A percentile compares a stretch with the other conserved stretches of the same genome.
These are phyloP conservation scores for Syzygium aqueum DNA, from an alignment of 345 rosid species.

Conservation along the genomic window DNA sequence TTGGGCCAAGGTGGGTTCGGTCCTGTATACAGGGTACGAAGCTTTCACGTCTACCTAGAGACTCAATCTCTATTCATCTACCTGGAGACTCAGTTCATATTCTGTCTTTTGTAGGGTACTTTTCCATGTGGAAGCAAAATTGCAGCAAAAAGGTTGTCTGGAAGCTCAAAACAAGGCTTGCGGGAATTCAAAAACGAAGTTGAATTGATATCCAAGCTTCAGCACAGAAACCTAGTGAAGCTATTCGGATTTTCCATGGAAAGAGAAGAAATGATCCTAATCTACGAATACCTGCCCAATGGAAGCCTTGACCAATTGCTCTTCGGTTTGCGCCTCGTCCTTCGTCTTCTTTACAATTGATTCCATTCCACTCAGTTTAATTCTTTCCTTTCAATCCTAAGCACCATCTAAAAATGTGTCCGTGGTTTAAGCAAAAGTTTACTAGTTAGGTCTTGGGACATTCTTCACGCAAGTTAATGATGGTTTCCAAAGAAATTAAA, in stretches of 20 bases:
- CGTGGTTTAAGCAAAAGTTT: neutral
- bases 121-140: neutral
- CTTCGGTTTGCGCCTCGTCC: slow-evolving; percentile 8
- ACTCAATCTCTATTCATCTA: no score
- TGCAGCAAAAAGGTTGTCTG: slow-evolving; percentile 10
- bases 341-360: neutral
- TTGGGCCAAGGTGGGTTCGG: no score
- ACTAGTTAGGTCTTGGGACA: neutral
- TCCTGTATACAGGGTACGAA: no score
- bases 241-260: slow-evolving; percentile 9
- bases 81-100: no score
- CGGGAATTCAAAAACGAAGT: slow-evolving; percentile 16
- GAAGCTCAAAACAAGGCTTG: slow-evolving; percentile 6
- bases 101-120: neutral
- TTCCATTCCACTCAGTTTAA: neutral
- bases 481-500: no score
- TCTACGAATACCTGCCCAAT: slow-evolving; percentile 14
- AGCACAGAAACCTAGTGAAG: slow-evolving; percentile 11
- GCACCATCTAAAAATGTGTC: neutral
- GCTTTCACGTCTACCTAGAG: no score
- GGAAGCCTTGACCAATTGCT: slow-evolving; percentile 14
- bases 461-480: neutral
- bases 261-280: slow-evolving; percentile 7
- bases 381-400: neutral
- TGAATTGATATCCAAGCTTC: slow-evolving; percentile 6